phyloP scores from a whole-genome alignment of 441 rosid species.

The Adansonia madagascariensis region DNA sequence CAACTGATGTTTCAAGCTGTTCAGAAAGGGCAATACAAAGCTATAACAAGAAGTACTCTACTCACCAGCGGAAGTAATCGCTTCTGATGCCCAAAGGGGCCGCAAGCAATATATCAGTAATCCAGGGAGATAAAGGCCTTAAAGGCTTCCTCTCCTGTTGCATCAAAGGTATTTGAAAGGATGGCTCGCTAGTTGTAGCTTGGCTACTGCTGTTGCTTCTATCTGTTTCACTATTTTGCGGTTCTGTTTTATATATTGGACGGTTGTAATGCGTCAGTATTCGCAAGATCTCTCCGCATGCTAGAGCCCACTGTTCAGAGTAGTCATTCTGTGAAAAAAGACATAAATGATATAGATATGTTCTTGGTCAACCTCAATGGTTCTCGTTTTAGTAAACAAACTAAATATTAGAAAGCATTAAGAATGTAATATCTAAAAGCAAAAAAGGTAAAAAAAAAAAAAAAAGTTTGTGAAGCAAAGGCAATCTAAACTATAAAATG shows the following conservation, averaged over 20 bases:
- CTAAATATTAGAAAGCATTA: background rate
- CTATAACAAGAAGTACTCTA: conserved; percentile 38
- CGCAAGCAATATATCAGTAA: conserved; percentile 90
- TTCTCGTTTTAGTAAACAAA: background rate
- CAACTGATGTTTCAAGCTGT: background rate
- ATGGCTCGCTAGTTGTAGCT: conserved; percentile 50
- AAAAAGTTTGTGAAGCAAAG: background rate
- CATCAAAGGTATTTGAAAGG: conserved; percentile 46
- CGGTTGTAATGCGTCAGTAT: conserved; percentile 97
- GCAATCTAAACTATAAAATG: background rate
- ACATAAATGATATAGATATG: conserved; percentile 7
- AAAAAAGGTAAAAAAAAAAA: background rate
- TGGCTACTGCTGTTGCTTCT: conserved; percentile 50
- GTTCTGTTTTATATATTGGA: conserved; percentile 84
- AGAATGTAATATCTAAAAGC: background rate
- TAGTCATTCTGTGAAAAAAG: conserved; percentile 75
- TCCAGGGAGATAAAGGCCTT: conserved; percentile 98
- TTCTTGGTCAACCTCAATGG: conserved; percentile 1
- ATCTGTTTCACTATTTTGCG: conserved; percentile 59
- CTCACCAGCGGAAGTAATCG: conserved; percentile 98
- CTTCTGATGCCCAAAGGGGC: conserved; percentile 96
- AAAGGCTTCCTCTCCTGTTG: conserved; percentile 86
- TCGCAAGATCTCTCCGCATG: conserved; percentile 95
- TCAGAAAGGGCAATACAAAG: background rate
- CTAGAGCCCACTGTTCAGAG: conserved; percentile 99